Percentiles rank a stretch among this genome's conserved stretches.
phyloP scores from a whole-genome alignment of 805 yeast genomes.

The Metschnikowia colocasiae region DNA sequence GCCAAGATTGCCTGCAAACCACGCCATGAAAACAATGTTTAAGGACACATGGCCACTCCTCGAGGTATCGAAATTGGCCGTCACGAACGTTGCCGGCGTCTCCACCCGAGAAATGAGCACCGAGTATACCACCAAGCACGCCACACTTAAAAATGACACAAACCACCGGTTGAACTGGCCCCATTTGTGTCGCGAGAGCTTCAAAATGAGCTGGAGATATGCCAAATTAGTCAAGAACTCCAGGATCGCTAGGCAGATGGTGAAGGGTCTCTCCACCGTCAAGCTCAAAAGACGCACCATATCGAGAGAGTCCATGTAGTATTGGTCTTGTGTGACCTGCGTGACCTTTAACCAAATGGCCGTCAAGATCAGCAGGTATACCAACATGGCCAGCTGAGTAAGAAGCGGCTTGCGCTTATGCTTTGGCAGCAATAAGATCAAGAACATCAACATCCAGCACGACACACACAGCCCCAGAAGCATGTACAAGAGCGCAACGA shows the following conservation, averaged over 20 bases:
- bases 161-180: slow-evolving; percentile 21
- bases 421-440: slow-evolving; percentile 49
- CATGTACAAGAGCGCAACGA: slow-evolving; percentile 48
- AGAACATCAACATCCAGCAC: slow-evolving; percentile 66
- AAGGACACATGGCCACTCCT: slow-evolving; percentile 13
- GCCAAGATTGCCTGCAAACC: slow-evolving; percentile 34
- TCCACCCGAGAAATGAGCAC: slow-evolving; percentile 12
- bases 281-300: slow-evolving; percentile 35
- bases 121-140: slow-evolving; percentile 16
- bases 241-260: slow-evolving; percentile 39
- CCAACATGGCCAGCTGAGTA: slow-evolving; percentile 54
- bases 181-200: slow-evolving; percentile 22
- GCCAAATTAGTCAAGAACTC: slow-evolving; percentile 49
- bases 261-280: slow-evolving; percentile 37
- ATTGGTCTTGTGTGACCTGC: slow-evolving; percentile 46
- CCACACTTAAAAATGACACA: slow-evolving; percentile 15
- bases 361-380: slow-evolving; percentile 53
- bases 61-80: slow-evolving; percentile 8
- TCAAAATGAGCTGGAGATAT: slow-evolving; percentile 48
- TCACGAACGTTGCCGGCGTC: slow-evolving; percentile 10
- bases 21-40: slow-evolving; percentile 25
- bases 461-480: slow-evolving; percentile 54
- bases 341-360: slow-evolving; percentile 47
- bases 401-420: slow-evolving; percentile 54
- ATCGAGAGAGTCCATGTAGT: slow-evolving; percentile 51